A percentile compares a stretch with the other conserved stretches of the same genome.
Conservation (phyloP, 345 rosid genomes). For the Salix brachista region DNA sequence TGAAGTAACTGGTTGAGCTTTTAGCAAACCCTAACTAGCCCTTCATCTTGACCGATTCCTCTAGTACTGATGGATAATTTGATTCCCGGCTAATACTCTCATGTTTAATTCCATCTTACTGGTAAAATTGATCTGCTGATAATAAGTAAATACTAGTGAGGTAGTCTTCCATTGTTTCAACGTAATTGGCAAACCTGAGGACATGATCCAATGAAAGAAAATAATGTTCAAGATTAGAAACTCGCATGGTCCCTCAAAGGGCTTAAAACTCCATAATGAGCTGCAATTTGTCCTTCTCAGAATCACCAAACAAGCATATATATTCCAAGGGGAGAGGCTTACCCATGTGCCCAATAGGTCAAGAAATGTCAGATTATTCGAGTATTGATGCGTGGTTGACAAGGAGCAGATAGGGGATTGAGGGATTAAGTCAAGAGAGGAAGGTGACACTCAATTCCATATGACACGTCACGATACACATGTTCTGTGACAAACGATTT, state of each 20-base stretch:
- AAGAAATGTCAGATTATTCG: neutral
- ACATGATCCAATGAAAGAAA: constrained; percentile 12
- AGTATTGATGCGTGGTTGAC: constrained; percentile 16
- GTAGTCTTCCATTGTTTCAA: neutral
- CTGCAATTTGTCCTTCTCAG: constrained; percentile 14
- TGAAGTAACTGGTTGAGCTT: neutral
- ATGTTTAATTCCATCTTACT: no score
- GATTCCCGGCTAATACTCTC: neutral
- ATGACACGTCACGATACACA: neutral
- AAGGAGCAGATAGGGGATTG: constrained; percentile 5
- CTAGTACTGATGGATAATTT: neutral
- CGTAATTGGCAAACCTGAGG: neutral
- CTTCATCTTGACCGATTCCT: no score
- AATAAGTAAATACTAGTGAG: neutral
- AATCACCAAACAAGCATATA: constrained; percentile 2
- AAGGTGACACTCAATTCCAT: constrained; percentile 11
- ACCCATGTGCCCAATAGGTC: neutral
- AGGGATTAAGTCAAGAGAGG: constrained; percentile 6
- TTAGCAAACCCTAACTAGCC: neutral
- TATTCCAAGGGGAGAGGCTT: neutral
- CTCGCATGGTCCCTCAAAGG: constrained; percentile 23
- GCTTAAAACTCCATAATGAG: constrained; percentile 1
- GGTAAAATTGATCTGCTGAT: no score
- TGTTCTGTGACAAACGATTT: neutral
- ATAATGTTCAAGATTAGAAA: constrained; percentile 13